Conservation (phyloP, 352 stramenopile genomes). For the Globisporangium acanthophoron region DNA sequence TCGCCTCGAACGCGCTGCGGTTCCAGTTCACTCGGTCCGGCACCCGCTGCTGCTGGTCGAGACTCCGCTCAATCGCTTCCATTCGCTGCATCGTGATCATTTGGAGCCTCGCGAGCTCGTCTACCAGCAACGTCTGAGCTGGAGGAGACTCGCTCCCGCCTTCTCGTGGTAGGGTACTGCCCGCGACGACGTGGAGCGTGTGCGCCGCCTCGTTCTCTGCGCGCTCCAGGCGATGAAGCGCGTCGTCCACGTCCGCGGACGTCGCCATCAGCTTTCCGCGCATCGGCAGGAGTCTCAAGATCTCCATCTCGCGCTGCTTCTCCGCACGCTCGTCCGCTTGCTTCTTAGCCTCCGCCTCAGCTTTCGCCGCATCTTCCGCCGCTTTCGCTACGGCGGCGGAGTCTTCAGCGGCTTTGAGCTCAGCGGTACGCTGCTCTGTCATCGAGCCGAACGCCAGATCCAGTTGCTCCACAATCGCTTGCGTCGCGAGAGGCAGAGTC, state of each 20-base stretch:
- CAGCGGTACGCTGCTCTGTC: slow-evolving; percentile 23
- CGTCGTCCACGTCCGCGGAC: slow-evolving; percentile 38
- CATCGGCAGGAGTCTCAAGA: slow-evolving; percentile 40
- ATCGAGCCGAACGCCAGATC: slow-evolving; percentile 35
- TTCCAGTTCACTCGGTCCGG: not conserved
- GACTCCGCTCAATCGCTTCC: slow-evolving; percentile 1
- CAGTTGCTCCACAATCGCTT: slow-evolving; percentile 40
- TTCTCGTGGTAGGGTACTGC: not conserved
- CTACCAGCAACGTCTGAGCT: not conserved
- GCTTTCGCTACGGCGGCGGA: slow-evolving; percentile 22
- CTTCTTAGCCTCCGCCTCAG: slow-evolving; percentile 33
- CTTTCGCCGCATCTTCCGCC: slow-evolving; percentile 33
- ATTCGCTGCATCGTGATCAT: not conserved
- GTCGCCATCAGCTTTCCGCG: slow-evolving; percentile 35
- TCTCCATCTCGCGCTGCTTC: slow-evolving; percentile 33
- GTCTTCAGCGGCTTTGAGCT: slow-evolving; percentile 29
- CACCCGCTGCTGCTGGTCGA: not conserved
- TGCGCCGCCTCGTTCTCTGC: slow-evolving; percentile 14
- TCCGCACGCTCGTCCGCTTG: slow-evolving; percentile 19
- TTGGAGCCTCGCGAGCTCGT: slow-evolving; percentile 1
- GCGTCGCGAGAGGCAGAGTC: slow-evolving; percentile 22
- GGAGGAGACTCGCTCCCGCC: too few species aligned
- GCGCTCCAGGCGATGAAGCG: slow-evolving; percentile 31
- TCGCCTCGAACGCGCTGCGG: not conserved
- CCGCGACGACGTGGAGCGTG: slow-evolving; percentile 1